Conservation (phyloP, 108 stramenopile genomes). For the Conticribra weissflogii region DNA sequence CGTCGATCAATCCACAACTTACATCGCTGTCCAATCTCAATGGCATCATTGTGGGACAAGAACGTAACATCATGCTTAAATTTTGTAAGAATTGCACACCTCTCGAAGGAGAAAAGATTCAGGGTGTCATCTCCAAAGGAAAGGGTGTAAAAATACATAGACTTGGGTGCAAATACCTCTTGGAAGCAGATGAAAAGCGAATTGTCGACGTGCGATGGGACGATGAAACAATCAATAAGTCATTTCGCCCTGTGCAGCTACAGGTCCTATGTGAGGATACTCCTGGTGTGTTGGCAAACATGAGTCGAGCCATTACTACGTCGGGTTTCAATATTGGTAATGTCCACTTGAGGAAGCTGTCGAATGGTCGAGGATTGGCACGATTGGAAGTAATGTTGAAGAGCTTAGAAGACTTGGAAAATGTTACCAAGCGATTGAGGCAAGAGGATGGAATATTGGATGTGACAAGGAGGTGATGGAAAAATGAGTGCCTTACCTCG, state of each 20-base stretch:
- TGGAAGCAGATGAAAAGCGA: conserved; percentile 22
- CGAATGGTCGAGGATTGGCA: conserved; percentile 38
- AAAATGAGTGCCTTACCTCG: too few relatives aligned
- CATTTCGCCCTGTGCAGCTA: conserved; percentile 20
- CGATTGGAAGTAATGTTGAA: conserved; percentile 35
- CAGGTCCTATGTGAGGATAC: conserved; percentile 31
- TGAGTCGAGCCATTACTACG: conserved; percentile 26
- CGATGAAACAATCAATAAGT: neutral
- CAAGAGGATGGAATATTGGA: conserved; percentile 16
- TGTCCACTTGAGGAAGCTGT: conserved; percentile 26
- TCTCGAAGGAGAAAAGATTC: conserved; percentile 16
- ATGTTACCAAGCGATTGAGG: conserved; percentile 5
- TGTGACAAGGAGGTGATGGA: conserved; percentile 15
- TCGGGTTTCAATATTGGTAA: conserved; percentile 31
- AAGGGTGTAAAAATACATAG: conserved; percentile 34
- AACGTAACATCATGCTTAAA: conserved; percentile 21
- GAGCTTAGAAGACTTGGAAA: conserved; percentile 27
- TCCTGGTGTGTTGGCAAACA: conserved; percentile 34
- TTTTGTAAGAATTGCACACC: conserved; percentile 35
- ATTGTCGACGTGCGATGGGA: conserved; percentile 27
- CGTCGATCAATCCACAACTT: neutral
- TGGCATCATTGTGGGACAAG: conserved; percentile 38
- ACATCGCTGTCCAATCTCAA: neutral
- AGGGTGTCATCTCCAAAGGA: conserved; percentile 23
- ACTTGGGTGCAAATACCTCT: conserved; percentile 30